phyloP scores from a whole-genome alignment of 2,329 filamentous ascomycete genomes.

The Neonectria punicea region DNA sequence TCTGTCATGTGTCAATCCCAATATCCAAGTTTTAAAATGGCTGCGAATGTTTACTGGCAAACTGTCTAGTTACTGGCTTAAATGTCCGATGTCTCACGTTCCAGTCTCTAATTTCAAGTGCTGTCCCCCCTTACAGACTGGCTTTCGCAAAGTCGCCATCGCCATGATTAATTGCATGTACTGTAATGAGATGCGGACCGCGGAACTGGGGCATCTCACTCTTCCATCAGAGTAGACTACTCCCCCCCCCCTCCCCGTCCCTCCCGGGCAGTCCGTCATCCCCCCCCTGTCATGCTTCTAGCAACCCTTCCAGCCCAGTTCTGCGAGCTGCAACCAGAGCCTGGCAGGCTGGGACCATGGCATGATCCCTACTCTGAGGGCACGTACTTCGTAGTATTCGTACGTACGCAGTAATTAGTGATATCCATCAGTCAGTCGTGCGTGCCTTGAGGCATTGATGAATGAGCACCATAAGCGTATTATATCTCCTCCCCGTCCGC shows the following conservation, averaged over 20 bases:
- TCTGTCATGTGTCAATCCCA: constrained; percentile 17
- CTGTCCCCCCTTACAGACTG: too few relatives aligned
- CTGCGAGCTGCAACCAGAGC: not conserved
- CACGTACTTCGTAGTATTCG: too few relatives aligned
- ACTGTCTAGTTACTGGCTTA: too few relatives aligned
- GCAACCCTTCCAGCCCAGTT: constrained; percentile 1
- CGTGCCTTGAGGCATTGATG: constrained; percentile 21
- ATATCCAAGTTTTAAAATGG: constrained; percentile 1
- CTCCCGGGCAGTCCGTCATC: constrained; percentile 15
- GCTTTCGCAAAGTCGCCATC: constrained; percentile 31
- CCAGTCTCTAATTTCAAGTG: too few relatives aligned
- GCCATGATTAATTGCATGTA: constrained; percentile 33
- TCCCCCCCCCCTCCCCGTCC: not conserved
- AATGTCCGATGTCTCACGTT: too few relatives aligned
- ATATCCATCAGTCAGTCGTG: constrained; percentile 1
- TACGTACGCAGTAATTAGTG: not conserved
- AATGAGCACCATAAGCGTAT: constrained; percentile 4
- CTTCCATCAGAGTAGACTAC: constrained; percentile 4
- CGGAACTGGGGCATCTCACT: not conserved
- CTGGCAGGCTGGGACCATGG: constrained; percentile 5
- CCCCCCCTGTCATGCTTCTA: constrained; percentile 6
- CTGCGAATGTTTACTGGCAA: not conserved
- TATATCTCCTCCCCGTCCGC: not conserved
- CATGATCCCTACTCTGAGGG: not conserved
- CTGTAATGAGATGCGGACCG: constrained; percentile 3